phyloP scores from a whole-genome alignment of 768 basidiomycete genomes.

The Candolleomyces aberdarensis region DNA sequence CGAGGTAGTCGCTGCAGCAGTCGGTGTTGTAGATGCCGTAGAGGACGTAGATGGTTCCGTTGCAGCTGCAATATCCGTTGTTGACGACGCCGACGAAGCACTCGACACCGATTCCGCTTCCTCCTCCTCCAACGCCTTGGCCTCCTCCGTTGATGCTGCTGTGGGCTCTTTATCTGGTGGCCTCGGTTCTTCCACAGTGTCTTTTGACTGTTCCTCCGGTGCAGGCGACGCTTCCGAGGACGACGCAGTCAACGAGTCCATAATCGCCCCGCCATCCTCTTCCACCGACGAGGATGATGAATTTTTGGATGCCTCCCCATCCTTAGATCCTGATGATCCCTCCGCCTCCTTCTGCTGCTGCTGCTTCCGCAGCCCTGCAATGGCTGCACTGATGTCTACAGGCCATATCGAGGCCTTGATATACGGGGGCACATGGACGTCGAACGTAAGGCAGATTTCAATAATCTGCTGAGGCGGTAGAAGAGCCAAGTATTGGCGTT shows the following conservation, averaged over 20 bases:
- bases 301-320: constrained; percentile 18
- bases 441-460: constrained; percentile 73
- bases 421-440: constrained; percentile 63
- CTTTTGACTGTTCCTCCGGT: constrained; percentile 10
- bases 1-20: constrained; percentile 10
- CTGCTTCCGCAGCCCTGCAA: constrained; percentile 47
- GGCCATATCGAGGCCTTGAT: constrained; percentile 73
- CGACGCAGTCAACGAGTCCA: constrained; percentile 23
- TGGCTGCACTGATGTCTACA: constrained; percentile 60
- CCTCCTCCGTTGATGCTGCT: no score
- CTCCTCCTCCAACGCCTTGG: not conserved
- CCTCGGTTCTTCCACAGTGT: constrained; percentile 8
- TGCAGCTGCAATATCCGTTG: not conserved
- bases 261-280: constrained; percentile 18
- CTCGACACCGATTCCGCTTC: not conserved
- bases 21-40: not conserved
- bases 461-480: constrained; percentile 71
- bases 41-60: not conserved
- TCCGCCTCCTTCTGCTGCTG: constrained; percentile 3
- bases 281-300: constrained; percentile 1
- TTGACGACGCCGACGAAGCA: constrained; percentile 2
- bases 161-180: constrained; percentile 11
- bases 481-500: constrained; percentile 67
- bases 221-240: constrained; percentile 8
- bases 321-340: not conserved